Evolutionary conservation across 2,329 filamentous ascomycete species (phyloP).

Genomic region (Podosphaera xanthii): DNA sequence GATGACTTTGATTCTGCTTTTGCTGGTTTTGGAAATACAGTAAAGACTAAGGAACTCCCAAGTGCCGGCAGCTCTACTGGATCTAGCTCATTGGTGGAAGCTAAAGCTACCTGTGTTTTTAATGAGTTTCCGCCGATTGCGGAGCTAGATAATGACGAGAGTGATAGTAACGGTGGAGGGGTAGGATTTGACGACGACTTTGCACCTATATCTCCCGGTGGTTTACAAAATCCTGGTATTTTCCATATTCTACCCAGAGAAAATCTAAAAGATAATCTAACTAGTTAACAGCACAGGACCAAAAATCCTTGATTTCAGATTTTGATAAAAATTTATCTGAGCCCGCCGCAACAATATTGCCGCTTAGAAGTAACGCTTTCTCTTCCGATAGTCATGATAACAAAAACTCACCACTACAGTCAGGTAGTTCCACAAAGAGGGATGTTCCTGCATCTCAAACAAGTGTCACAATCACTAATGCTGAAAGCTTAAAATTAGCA

Average conservation of each 20-base stretch:
- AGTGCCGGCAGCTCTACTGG: conserved; percentile 18
- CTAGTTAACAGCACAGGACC: background rate
- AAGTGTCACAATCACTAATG: conserved; percentile 8
- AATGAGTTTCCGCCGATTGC: conserved; percentile 83
- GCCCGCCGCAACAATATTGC: background rate
- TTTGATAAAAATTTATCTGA: background rate
- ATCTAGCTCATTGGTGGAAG: conserved; percentile 17
- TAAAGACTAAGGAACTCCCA: conserved; percentile 27
- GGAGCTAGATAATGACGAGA: conserved; percentile 68
- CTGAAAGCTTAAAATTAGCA: background rate
- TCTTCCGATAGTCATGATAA: background rate
- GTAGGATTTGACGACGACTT: conserved; percentile 92
- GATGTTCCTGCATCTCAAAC: conserved; percentile 23
- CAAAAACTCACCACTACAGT: background rate
- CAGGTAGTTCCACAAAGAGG: conserved; percentile 8
- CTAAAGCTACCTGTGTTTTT: conserved; percentile 30
- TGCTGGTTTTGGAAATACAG: conserved; percentile 38
- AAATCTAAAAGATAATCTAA: background rate
- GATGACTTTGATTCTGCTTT: conserved; percentile 74
- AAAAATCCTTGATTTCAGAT: background rate
- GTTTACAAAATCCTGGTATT: conserved; percentile 11
- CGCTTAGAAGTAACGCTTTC: background rate
- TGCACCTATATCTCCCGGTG: conserved; percentile 29
- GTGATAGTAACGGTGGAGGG: conserved; percentile 52
- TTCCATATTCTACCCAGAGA: conserved; percentile 1